Conservation (phyloP, 768 basidiomycete genomes). For the Termitomyces sp. region DNA sequence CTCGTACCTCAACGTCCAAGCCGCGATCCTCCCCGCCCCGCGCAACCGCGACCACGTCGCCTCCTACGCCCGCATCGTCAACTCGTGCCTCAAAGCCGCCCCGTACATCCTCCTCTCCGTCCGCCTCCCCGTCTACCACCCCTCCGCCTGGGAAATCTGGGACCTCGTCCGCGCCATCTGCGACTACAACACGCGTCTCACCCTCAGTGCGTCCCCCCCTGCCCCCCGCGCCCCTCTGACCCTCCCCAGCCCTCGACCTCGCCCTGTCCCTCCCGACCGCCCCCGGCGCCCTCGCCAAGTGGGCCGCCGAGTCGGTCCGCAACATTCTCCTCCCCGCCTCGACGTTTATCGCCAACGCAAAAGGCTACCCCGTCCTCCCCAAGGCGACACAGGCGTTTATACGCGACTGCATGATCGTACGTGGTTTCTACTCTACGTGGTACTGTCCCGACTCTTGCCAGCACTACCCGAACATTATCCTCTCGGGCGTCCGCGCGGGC, state of each 20-base stretch:
- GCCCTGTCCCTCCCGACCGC: conserved; percentile 82
- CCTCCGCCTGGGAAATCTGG: conserved; percentile 96
- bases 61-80: conserved; percentile 90
- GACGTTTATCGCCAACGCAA: conserved; percentile 91
- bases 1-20: conserved; percentile 82
- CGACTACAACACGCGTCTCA: conserved; percentile 71
- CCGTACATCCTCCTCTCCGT: conserved; percentile 80
- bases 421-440: too few relatives aligned
- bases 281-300: conserved; percentile 71
- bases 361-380: conserved; percentile 94
- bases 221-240: conserved; percentile 3
- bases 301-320: conserved; percentile 91
- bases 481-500: conserved; percentile 60
- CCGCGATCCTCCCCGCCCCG: conserved; percentile 86
- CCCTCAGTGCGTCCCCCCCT: conserved; percentile 48
- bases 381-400: conserved; percentile 92
- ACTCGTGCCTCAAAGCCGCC: conserved; percentile 63
- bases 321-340: conserved; percentile 86
- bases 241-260: conserved; percentile 76
- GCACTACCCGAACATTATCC: conserved; percentile 83
- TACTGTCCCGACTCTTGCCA: conserved; percentile 30
- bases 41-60: conserved; percentile 77
- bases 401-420: conserved; percentile 81
- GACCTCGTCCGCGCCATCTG: conserved; percentile 90
- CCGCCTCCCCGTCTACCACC: conserved; percentile 78